Base-by-base conservation (phyloP, 352 stramenopile species). In the Phytophthora nicotianae region DNA sequence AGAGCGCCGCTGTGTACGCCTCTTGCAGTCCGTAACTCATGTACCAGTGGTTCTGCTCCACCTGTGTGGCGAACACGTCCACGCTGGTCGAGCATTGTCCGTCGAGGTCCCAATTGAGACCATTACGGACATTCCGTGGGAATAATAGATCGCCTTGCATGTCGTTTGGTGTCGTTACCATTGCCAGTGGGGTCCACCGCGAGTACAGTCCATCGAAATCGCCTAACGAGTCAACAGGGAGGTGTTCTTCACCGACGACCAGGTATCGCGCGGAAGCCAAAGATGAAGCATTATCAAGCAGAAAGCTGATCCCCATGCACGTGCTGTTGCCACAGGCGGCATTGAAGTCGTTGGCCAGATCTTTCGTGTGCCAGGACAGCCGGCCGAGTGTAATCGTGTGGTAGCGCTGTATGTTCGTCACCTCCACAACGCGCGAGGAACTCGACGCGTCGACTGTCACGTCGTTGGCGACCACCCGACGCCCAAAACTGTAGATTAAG, bases 371-470 rank as follows among this genome's bases (percentile, higher is more conserved):
- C 79, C 76, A 88, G 1, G 58, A 60, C 13, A 88, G 40, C 2
- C 68, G 59, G 0, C 70, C 79, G 20, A 86, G 55, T 1, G 79
- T 85, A 24, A 86, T 66, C 3, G 76, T 81, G 46, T 85, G 74
- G 27, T 68, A 70, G 29, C 70, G 73, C 38, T 72, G 76, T 27
- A 76, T 27, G 32, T 86, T 86, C 26, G 50, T 54, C 53, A 83
- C 63, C 17, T 42, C 62, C 4, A 69, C 63, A 23, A 62, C 38
- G 16, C 45, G 57, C 5, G 63, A 63, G 10, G 33, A 47, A 14
- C 24, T 62, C 37, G 29, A 54, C 23, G n/a, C 9, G 7, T 60
- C 58, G 38, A 71, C 50, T 9, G 55, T 55, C 61, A 83, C 55
- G 1, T 66, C 50, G 38, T 82, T 72, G 2, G 65, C 77, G 8